Evolutionary conservation across 306 rosid genomes (phyloP).

Genomic region (Senna siamea): DNA sequence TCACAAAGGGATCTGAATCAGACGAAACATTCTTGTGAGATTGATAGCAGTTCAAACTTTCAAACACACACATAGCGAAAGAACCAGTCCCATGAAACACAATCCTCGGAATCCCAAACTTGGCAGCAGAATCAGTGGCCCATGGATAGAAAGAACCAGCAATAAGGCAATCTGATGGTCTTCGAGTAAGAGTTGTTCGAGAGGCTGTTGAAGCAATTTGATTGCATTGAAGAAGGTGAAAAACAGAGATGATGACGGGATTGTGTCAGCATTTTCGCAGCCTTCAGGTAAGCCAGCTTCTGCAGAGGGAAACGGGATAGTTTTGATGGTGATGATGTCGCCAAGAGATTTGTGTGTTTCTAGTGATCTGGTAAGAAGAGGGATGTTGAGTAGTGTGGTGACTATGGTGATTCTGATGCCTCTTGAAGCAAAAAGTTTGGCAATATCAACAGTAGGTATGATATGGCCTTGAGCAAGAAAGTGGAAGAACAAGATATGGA

Average conservation of each 20-base stretch:
- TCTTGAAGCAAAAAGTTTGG: slow-evolving; percentile 32
- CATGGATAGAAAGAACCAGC: slow-evolving; percentile 10
- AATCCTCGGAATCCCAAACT: slow-evolving; percentile 43
- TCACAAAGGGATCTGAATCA: not conserved
- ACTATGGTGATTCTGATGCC: slow-evolving; percentile 42
- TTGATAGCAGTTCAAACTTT: slow-evolving; percentile 1
- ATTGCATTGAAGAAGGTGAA: not conserved
- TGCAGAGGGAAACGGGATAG: not conserved
- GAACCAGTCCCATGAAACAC: slow-evolving; percentile 42
- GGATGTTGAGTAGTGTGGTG: slow-evolving; percentile 38
- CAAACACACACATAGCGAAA: slow-evolving; percentile 28
- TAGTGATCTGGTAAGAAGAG: slow-evolving; percentile 29
- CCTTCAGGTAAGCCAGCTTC: slow-evolving; percentile 15
- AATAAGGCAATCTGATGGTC: not conserved
- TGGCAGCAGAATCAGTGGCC: slow-evolving; percentile 41
- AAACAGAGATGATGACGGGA: not conserved
- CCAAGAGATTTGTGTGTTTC: not conserved
- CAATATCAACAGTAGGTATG: too few species aligned
- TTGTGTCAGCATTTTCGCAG: not conserved
- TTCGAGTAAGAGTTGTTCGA: not conserved
- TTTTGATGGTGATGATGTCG: not conserved
- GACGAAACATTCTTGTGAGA: slow-evolving; percentile 32
- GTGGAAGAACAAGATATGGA: too few species aligned
- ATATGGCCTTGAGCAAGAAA: too few species aligned
- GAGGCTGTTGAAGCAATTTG: not conserved